Evolutionary conservation across 1,284 basidiomycete genomes (phyloP).

Genomic region (Ceratobasidium sp.): DNA sequence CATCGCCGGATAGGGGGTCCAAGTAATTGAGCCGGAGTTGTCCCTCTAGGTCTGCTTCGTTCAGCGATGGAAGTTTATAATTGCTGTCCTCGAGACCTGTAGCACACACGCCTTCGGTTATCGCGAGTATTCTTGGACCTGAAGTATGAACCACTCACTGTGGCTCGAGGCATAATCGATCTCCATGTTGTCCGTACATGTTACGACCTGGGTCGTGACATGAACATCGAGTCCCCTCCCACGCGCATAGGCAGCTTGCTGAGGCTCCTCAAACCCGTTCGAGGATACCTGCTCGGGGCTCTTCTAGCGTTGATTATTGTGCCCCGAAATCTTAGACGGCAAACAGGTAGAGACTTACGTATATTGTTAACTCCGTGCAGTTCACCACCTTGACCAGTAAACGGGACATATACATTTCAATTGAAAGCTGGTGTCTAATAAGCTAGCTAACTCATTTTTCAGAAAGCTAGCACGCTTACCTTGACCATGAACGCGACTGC

Average conservation of each 20-base stretch:
- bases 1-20: background rate
- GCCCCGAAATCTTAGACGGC: background rate
- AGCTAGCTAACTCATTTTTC: too few species aligned
- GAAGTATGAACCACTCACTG: background rate
- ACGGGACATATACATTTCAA: conserved; percentile 38
- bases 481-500: conserved; percentile 37
- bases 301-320: background rate
- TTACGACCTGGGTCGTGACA: conserved; percentile 2
- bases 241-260: too few species aligned
- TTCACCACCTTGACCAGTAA: conserved; percentile 26
- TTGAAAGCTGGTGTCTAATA: conserved; percentile 37
- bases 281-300: background rate
- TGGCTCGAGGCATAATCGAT: background rate
- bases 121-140: background rate
- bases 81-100: background rate
- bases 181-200: background rate
- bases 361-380: background rate
- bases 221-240: background rate
- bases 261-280: background rate
- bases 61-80: background rate
- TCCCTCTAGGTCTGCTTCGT: background rate
- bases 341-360: background rate
- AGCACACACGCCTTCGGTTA: background rate
- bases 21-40: background rate
- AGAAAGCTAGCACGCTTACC: background rate